Conservation (phyloP, 441 rosid species). For the Populus hybrid region DNA sequence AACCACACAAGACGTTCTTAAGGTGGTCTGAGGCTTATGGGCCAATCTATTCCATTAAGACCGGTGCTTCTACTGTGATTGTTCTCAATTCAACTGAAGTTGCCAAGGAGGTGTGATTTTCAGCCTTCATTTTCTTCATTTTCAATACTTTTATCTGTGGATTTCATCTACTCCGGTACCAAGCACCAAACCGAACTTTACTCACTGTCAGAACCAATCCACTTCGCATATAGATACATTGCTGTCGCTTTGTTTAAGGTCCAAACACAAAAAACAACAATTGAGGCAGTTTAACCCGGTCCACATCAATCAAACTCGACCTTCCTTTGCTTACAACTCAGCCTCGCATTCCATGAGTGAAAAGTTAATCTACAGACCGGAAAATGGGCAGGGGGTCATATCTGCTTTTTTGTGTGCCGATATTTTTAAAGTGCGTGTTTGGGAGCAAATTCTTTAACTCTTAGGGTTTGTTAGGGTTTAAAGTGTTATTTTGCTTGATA, state of each 20-base stretch:
- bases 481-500: no score
- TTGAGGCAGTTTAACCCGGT: not conserved
- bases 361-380: not conserved
- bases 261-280: not conserved
- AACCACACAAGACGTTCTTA: conserved; percentile 72
- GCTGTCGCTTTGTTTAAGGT: not conserved
- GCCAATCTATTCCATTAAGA: conserved; percentile 71
- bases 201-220: not conserved
- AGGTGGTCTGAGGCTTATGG: conserved; percentile 84
- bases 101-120: conserved; percentile 64
- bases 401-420: not conserved
- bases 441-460: no score
- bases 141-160: not conserved
- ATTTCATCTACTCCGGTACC: not conserved
- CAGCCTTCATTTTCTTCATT: not conserved
- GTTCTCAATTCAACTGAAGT: conserved; percentile 66
- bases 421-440: no score
- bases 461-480: no score
- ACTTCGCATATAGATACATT: not conserved
- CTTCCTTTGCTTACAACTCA: not conserved
- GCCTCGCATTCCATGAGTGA: no score
- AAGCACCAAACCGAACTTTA: not conserved
- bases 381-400: not conserved
- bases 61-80: conserved; percentile 61
- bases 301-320: not conserved